A percentile compares a stretch with the other conserved stretches of the same genome.
Conservation (phyloP, 495 filamentous ascomycete species). For the Tuber calosporum region DNA sequence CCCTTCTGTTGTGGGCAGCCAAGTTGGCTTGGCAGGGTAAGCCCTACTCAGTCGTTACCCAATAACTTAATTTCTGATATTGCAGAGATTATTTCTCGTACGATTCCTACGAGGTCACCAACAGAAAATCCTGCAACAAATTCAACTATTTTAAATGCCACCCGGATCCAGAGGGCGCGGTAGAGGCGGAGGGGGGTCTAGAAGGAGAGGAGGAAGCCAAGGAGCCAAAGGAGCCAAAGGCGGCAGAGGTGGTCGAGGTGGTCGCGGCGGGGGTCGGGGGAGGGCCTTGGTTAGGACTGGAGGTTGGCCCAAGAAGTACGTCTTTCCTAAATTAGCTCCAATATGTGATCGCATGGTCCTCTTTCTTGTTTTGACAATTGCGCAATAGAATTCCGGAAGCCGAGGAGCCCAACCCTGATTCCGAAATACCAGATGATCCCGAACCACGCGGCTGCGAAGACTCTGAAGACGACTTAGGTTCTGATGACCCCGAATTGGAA, state of each 20-base stretch:
- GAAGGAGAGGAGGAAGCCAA: slow-evolving; percentile 32
- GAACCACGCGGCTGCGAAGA: slow-evolving; percentile 10
- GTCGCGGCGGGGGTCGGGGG: slow-evolving; percentile 37
- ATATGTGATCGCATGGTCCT: not conserved
- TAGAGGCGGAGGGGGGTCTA: slow-evolving; percentile 14
- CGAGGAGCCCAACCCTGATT: slow-evolving; percentile 24
- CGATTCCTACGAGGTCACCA: not conserved
- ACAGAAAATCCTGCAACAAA: not conserved
- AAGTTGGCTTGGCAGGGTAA: slow-evolving; percentile 40
- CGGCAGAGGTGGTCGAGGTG: slow-evolving; percentile 22
- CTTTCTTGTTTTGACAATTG: not conserved
- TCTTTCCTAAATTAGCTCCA: slow-evolving; percentile 3
- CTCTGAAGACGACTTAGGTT: slow-evolving; percentile 13
- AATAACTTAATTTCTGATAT: not conserved
- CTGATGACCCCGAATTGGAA: slow-evolving; percentile 31
- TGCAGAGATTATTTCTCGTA: not conserved
- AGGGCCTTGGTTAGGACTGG: slow-evolving; percentile 26
- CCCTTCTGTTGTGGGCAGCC: slow-evolving; percentile 32
- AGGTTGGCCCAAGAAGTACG: slow-evolving; percentile 35
- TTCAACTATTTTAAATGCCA: slow-evolving; percentile 16
- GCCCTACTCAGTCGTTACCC: slow-evolving; percentile 13
- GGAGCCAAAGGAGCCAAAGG: slow-evolving; percentile 36
- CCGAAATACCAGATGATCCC: slow-evolving; percentile 2
- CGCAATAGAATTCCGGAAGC: slow-evolving; percentile 22
- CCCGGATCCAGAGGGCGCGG: slow-evolving; percentile 25